Evolutionary conservation across 768 basidiomycete genomes (phyloP), one percentile per base, ranked within the genome.

Genomic region (Auricularia cornea): DNA sequence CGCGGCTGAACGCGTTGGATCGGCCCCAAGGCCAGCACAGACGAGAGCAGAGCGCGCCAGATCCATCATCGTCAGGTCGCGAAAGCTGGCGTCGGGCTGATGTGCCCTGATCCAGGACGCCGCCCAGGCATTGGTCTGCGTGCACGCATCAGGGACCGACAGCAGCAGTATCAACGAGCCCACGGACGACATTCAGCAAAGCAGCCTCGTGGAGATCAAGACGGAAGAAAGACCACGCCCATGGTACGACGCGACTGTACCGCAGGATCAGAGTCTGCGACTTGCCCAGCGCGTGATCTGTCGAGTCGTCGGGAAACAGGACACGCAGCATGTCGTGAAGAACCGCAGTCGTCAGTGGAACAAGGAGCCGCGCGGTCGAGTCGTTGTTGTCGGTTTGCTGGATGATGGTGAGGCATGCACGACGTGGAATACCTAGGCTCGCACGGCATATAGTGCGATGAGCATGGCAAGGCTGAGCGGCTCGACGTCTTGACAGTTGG

Each of bases 401-500:
- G 26, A 20, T 10, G 12, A 57, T 30, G 26, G 26, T 28, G 8
- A 31, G 8, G 54, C 14, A 26, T 10, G 29, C 44, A 29, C 54
- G 12, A 57, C 28, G 18, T 10, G 12, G 54, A 14, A 8, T 10
- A 4, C 26, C 28, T n/a, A 26, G 14, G 28, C 38, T 67, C 74
- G 65, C 20, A 81, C 80, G 35, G 78, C 74, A 67, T 77, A 77
- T 26, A 83, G 70, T 32, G 76, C 73, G 38, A 81, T 62, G 29
- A 79, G 69, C 75, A 81, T 79, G 12, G 71, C 73, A 20, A 76
- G 62, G 31, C 75, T 67, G 60, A 38, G 35, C 76, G 62, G 48
- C 44, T 48, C 26, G 59, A 48, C 5, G 33, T 38, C 4, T 29
- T 52, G 20, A 32, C 29, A 31, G 4, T 62, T 26, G 18, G 62